Evolutionary conservation across 805 yeast genomes (phyloP), one percentile per base, ranked within the genome.

Genomic region (Candida easanensis): DNA sequence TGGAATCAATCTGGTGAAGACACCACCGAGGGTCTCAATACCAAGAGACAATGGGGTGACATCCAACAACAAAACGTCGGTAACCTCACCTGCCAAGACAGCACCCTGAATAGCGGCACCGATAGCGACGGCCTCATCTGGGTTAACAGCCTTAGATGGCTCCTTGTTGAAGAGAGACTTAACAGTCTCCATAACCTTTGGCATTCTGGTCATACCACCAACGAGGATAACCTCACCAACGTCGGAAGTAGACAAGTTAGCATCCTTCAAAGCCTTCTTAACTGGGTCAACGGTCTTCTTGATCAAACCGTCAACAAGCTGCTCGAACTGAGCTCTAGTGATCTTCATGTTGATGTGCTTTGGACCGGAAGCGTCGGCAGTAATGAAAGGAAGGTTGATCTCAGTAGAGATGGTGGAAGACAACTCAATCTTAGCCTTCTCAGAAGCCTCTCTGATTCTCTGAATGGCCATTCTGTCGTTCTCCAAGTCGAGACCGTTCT

Each of bases 21-120:
- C 93, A 84, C 98, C 98, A 82, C 99, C 98, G 69, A 97, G 96
- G 63, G 97, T 91, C 79, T 91, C 98, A 73, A 91, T 91, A 84
- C 99, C 99, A 63, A 91, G 72, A 49, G 98, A 90, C 68, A 91
- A 82, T 71, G 99, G 98, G 68, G 97, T 96, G 71, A 91, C 99
- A 82, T 91, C 99, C 70, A 93, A 84, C 68, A 91, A 82, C 68
- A 93, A 80, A 70, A 90, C 77, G 70, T 90, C 98, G 63, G 81
- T 82, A 48, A 85, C 82, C 64, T 84, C 89, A 57, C 95, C 95
- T 18, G 90, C 83, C 48, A 86, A 69, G 41, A 86, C 82, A 52
- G 90, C 95, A 63, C 91, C 95, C 69, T 86, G 95, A 55, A 86
- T 84, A 44, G 95, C 93, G 31, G 95, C 95, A 63, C 95, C 95